phyloP scores from a whole-genome alignment of 306 rosid species.

The Cicer arietinum region DNA sequence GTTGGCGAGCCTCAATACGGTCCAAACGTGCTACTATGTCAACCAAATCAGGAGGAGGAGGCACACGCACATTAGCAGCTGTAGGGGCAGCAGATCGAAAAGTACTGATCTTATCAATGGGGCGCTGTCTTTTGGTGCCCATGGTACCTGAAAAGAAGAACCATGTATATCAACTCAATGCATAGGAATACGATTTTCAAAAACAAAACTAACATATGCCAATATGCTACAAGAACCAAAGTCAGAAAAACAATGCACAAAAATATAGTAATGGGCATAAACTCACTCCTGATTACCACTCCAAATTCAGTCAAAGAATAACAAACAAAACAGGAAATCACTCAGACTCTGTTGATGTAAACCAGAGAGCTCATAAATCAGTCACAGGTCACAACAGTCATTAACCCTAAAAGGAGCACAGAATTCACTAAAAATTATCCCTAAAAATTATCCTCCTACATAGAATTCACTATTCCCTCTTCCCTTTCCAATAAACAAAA shows the following conservation, averaged over 20 bases:
- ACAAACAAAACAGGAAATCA: slow-evolving; percentile 2
- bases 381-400: not conserved
- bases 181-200: not conserved
- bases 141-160: slow-evolving; percentile 13
- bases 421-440: not conserved
- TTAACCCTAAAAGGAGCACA: not conserved
- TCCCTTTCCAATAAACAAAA: too few species aligned
- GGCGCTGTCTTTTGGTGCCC: slow-evolving; percentile 32
- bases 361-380: slow-evolving; percentile 1
- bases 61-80: slow-evolving; percentile 2
- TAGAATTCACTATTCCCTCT: not conserved
- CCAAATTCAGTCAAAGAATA: not conserved
- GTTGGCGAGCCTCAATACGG: slow-evolving; percentile 25
- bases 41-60: slow-evolving; percentile 34
- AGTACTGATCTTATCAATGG: slow-evolving; percentile 19
- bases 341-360: not conserved
- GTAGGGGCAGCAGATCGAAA: slow-evolving; percentile 18
- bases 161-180: slow-evolving; percentile 2
- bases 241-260: not conserved
- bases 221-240: not conserved
- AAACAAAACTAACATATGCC: not conserved
- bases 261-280: too few species aligned
- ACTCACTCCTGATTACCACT: too few species aligned
- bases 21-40: slow-evolving; percentile 27
- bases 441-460: not conserved